These are phyloP conservation scores for Cladophialophora yegresii DNA, from an alignment of 2,329 filamentous ascomycete species.

Conservation along the genomic window DNA sequence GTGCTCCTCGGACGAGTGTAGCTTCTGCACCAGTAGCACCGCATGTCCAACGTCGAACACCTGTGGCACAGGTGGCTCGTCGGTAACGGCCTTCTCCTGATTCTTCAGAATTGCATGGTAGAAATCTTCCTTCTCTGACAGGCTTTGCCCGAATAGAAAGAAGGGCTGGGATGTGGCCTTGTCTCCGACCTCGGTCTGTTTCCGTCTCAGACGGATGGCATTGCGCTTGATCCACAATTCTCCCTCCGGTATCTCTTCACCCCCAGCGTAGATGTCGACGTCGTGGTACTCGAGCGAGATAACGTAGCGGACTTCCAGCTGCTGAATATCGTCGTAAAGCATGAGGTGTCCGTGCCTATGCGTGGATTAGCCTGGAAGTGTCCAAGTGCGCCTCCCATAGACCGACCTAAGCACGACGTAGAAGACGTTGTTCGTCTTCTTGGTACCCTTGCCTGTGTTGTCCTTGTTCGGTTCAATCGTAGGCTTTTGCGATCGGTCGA, in stretches of 20 bases:
- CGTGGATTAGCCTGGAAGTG: constrained; percentile 50
- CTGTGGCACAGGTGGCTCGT: constrained; percentile 67
- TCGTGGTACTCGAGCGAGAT: constrained; percentile 87
- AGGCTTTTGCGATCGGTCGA: constrained; percentile 71
- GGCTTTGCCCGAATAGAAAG: constrained; percentile 91
- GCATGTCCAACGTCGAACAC: constrained; percentile 83
- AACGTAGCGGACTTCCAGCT: constrained; percentile 93
- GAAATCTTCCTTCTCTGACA: constrained; percentile 96
- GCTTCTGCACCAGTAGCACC: constrained; percentile 81
- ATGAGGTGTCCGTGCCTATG: constrained; percentile 87
- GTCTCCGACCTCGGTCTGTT: constrained; percentile 56
- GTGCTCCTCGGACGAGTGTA: constrained; percentile 91
- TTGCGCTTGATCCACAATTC: constrained; percentile 96
- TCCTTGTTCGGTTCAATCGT: constrained; percentile 57
- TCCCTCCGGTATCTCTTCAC: constrained; percentile 76
- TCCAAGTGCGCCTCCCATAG: constrained; percentile 48
- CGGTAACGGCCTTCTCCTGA: constrained; percentile 66
- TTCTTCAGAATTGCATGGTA: constrained; percentile 90
- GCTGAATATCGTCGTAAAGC: constrained; percentile 94
- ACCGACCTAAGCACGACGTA: constrained; percentile 82
- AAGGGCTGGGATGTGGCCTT: constrained; percentile 73
- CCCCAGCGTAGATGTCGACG: constrained; percentile 81
- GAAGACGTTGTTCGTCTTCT: constrained; percentile 80
- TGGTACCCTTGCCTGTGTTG: constrained; percentile 44
- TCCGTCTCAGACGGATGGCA: constrained; percentile 77